A percentile compares a stretch with the other conserved stretches of the same genome.
Evolutionary conservation across 2,329 filamentous ascomycete genomes (phyloP).

Genomic region (Arthrocladium fulminans): DNA sequence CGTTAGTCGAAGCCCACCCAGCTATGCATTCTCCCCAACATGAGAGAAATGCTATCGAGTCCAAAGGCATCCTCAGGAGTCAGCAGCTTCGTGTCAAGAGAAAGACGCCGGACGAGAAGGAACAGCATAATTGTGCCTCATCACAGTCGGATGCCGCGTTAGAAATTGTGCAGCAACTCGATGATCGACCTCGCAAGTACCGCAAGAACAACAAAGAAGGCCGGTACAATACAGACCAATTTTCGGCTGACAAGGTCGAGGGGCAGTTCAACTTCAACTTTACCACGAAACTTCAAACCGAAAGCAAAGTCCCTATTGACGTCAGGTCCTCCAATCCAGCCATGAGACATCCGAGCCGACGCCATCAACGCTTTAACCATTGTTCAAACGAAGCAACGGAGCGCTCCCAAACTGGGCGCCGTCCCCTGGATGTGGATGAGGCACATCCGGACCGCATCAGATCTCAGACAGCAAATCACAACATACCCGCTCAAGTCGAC

Average conservation of each 20-base stretch:
- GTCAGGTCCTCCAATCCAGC: too few relatives aligned
- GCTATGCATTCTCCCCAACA: neutral
- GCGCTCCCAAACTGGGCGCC: too few relatives aligned
- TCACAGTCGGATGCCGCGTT: neutral
- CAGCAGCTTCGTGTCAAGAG: constrained; percentile 5
- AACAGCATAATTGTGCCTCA: neutral
- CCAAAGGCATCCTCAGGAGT: constrained; percentile 1
- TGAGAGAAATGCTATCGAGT: neutral
- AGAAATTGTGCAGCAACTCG: neutral
- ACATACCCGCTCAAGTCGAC: neutral
- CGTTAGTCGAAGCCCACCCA: neutral
- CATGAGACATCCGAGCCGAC: too few relatives aligned
- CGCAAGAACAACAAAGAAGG: neutral
- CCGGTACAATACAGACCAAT: neutral
- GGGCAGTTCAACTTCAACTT: neutral
- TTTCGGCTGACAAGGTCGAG: neutral
- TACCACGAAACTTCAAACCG: constrained; percentile 2
- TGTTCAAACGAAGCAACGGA: too few relatives aligned
- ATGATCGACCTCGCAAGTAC: neutral
- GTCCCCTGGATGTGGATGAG: too few relatives aligned
- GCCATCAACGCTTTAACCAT: too few relatives aligned
- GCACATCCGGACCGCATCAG: too few relatives aligned
- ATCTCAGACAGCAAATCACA: too few relatives aligned
- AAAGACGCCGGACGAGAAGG: neutral
- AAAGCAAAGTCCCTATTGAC: neutral